phyloP scores from a whole-genome alignment of 129 eudicot species.

The Cynara cardunculus region DNA sequence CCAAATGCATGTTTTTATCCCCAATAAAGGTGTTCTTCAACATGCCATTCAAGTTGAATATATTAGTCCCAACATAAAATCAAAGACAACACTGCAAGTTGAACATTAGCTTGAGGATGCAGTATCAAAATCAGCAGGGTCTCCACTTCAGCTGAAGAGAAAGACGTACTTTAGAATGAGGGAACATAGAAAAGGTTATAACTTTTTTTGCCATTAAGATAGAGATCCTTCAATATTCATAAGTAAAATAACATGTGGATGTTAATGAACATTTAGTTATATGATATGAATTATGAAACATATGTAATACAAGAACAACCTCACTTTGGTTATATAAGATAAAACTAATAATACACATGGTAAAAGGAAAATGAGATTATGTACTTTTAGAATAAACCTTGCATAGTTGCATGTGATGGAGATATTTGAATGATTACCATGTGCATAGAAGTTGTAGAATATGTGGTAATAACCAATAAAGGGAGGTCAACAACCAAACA shows the following conservation, averaged over 20 bases:
- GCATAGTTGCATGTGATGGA: background rate
- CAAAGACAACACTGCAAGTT: background rate
- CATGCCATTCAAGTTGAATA: slow-evolving; percentile 4
- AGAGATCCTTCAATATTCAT: background rate
- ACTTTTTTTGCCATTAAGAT: background rate
- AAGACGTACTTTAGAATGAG: slow-evolving; percentile 4
- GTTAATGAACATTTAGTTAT: slow-evolving; percentile 8
- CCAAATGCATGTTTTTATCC: background rate
- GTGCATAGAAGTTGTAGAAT: background rate
- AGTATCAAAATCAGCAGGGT: background rate
- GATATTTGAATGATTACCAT: background rate
- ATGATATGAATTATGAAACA: background rate
- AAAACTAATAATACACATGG: background rate
- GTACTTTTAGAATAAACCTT: background rate
- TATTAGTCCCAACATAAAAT: background rate
- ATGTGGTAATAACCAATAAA: slow-evolving; percentile 1
- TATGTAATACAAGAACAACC: background rate
- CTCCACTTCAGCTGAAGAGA: slow-evolving; percentile 55
- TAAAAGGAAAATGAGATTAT: background rate
- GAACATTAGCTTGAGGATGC: background rate
- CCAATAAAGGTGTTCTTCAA: background rate
- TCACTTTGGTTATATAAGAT: background rate
- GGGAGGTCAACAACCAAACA: slow-evolving; percentile 23
- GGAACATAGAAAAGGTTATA: background rate
- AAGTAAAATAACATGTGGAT: background rate